phyloP scores from a whole-genome alignment of 805 yeast species.

The Candida ipomoeae region DNA sequence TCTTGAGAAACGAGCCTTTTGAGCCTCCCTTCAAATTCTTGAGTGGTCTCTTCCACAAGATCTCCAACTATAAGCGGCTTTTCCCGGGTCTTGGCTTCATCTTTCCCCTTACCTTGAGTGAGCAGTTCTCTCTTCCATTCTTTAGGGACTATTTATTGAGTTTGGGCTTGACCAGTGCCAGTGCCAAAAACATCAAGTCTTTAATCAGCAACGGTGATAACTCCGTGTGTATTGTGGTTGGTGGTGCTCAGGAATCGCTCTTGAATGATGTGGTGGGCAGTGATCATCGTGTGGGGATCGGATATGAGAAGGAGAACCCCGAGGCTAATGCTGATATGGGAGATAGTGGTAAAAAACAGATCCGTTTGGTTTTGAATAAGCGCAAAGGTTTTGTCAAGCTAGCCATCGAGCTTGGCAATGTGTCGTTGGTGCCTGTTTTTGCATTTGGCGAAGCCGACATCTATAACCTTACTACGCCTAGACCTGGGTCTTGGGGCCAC shows the following conservation, averaged over 20 bases:
- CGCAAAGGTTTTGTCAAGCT: conserved; percentile 87
- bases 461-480: conserved; percentile 41
- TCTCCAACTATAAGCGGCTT: conserved; percentile 58
- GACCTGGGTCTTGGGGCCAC: conserved; percentile 43
- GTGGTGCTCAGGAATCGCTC: conserved; percentile 92
- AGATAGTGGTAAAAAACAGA: conserved; percentile 44
- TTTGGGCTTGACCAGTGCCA: conserved; percentile 81
- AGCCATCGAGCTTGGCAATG: conserved; percentile 77
- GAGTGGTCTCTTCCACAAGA: conserved; percentile 50
- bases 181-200: conserved; percentile 63
- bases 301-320: conserved; percentile 18
- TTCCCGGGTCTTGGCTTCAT: conserved; percentile 82
- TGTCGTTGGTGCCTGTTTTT: conserved; percentile 78
- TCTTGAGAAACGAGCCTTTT: conserved; percentile 40
- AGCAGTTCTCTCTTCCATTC: conserved; percentile 80
- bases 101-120: conserved; percentile 72
- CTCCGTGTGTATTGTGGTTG: conserved; percentile 86
- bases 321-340: neutral
- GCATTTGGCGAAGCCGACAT: conserved; percentile 85
- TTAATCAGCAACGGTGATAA: conserved; percentile 58
- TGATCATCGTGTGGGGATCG: conserved; percentile 32
- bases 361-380: conserved; percentile 66
- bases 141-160: conserved; percentile 81
- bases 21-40: conserved; percentile 32
- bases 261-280: conserved; percentile 40